These are phyloP conservation scores for Fusarium poae DNA, from an alignment of 2,329 filamentous ascomycete genomes.

Conservation along the genomic window DNA sequence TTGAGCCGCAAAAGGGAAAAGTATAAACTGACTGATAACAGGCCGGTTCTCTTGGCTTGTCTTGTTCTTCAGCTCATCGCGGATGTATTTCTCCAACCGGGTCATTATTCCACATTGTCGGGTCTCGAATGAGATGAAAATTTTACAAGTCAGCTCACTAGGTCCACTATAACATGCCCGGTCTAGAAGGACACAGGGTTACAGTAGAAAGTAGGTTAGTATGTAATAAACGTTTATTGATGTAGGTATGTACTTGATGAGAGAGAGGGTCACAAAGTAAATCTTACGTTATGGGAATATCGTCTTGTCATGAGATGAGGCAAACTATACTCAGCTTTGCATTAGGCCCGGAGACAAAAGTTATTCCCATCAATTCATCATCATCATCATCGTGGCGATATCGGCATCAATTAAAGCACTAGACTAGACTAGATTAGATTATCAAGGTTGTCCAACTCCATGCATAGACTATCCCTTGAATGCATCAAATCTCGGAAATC, in stretches of 20 bases:
- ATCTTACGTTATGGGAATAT: slow-evolving; percentile 7
- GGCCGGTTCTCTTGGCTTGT: slow-evolving; percentile 5
- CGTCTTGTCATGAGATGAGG: background rate
- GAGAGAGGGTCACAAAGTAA: background rate
- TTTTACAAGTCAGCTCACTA: background rate
- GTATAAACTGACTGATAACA: slow-evolving; percentile 37
- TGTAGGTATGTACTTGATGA: no score
- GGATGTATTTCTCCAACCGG: slow-evolving; percentile 7
- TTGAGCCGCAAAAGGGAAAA: slow-evolving; percentile 13
- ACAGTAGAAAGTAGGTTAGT: background rate
- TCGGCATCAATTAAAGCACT: background rate
- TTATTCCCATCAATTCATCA: background rate
- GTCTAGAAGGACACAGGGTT: slow-evolving; percentile 20
- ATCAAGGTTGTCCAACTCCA: no score
- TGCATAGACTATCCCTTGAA: no score
- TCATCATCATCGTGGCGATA: background rate
- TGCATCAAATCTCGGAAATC: background rate
- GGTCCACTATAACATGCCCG: background rate
- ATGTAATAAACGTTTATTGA: no score
- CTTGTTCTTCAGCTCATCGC: background rate
- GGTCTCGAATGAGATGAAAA: slow-evolving; percentile 10
- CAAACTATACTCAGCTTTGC: background rate
- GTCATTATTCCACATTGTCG: slow-evolving; percentile 19
- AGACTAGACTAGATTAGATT: no score
- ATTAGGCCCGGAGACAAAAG: background rate